These are phyloP conservation scores for Aspergillus kassunensis DNA, from an alignment of 495 filamentous ascomycete species.

Conservation along the genomic window DNA sequence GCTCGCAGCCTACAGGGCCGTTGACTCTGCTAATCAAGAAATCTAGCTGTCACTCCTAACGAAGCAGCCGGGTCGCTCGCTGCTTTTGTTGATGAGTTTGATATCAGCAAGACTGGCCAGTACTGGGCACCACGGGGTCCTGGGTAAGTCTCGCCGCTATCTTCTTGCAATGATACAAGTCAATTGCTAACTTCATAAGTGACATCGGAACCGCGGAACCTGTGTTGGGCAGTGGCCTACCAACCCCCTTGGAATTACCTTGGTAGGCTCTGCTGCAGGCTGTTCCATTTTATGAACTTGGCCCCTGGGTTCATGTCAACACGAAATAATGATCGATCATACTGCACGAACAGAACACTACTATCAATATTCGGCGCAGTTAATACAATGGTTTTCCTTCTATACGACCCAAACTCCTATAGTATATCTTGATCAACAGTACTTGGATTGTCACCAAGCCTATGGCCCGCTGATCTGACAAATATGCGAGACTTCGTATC, in stretches of 20 bases:
- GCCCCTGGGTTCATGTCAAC: too few relatives aligned
- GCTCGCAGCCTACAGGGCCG: conserved; percentile 12
- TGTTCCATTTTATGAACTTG: too few relatives aligned
- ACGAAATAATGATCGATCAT: too few relatives aligned
- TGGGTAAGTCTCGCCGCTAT: conserved; percentile 36
- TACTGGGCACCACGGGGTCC: conserved; percentile 70
- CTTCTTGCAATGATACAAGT: conserved; percentile 9
- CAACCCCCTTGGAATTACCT: conserved; percentile 63
- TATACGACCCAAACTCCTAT: too few relatives aligned
- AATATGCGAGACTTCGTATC: too few relatives aligned
- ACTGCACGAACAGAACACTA: too few relatives aligned
- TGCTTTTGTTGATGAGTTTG: conserved; percentile 57
- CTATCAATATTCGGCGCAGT: too few relatives aligned
- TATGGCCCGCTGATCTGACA: too few relatives aligned
- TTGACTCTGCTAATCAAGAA: not conserved
- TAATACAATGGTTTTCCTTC: too few relatives aligned
- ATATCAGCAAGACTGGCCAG: conserved; percentile 62
- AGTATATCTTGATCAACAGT: too few relatives aligned
- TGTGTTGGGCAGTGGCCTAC: conserved; percentile 56
- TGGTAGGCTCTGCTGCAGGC: conserved; percentile 60
- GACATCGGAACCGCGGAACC: conserved; percentile 67
- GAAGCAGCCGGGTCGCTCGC: conserved; percentile 61
- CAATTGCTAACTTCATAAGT: conserved; percentile 27
- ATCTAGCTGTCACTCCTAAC: conserved; percentile 60
- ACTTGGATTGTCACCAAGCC: too few relatives aligned